A percentile compares a stretch with the other conserved stretches of the same genome.
phyloP scores from a whole-genome alignment of 2,329 filamentous ascomycete species.

The Fusarium sp. region DNA sequence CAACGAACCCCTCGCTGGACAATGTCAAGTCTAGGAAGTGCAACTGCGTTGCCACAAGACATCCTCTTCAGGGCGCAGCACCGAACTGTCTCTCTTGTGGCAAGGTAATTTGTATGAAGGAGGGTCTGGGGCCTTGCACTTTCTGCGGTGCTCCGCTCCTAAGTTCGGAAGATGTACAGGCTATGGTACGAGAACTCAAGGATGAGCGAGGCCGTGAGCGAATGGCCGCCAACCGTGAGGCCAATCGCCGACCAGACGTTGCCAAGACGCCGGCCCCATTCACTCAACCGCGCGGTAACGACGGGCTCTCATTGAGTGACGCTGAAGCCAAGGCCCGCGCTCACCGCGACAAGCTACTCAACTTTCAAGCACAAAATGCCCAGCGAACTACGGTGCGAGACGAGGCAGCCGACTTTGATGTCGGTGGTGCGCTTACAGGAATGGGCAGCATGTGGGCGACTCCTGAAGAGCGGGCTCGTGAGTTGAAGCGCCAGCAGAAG shows the following conservation, averaged over 20 bases:
- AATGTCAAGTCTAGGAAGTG: constrained; percentile 70
- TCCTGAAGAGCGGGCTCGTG: constrained; percentile 80
- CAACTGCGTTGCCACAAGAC: constrained; percentile 85
- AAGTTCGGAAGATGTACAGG: constrained; percentile 74
- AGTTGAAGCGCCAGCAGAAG: constrained; percentile 86
- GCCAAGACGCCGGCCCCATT: constrained; percentile 68
- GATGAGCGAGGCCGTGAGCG: constrained; percentile 87
- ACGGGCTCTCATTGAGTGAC: constrained; percentile 55
- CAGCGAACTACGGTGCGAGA: constrained; percentile 84
- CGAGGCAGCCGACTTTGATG: constrained; percentile 74
- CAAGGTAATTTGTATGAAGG: constrained; percentile 93
- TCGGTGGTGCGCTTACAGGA: constrained; percentile 55
- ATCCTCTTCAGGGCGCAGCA: constrained; percentile 87
- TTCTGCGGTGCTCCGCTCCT: constrained; percentile 83
- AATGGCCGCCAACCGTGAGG: constrained; percentile 79
- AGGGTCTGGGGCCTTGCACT: constrained; percentile 92
- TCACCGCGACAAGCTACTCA: constrained; percentile 81
- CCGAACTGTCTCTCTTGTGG: constrained; percentile 93
- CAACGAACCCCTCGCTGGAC: constrained; percentile 79
- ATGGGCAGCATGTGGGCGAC: constrained; percentile 76
- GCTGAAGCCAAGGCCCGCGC: constrained; percentile 74
- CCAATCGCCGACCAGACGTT: constrained; percentile 71
- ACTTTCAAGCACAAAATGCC: constrained; percentile 86
- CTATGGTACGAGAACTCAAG: constrained; percentile 82
- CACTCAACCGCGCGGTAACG: constrained; percentile 54